Base-by-base conservation (phyloP, 228 moss, liverwort and hornwort species). In the Sphagnum fallax region DNA sequence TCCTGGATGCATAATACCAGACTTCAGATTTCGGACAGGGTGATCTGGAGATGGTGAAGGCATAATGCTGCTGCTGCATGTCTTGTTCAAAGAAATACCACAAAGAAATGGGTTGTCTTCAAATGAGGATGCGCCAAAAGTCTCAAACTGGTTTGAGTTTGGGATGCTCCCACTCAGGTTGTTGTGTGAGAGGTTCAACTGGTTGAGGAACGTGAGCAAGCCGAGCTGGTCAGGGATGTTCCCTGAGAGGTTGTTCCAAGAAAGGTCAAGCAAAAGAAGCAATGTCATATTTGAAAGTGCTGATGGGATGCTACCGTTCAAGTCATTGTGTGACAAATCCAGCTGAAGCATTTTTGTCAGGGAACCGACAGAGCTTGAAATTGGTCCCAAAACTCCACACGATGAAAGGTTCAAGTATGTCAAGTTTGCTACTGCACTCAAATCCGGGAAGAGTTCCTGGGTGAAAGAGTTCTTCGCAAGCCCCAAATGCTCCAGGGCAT, bases 241-340 rank as follows among this genome's bases (percentile, higher is more conserved):
- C 15, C 76, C 78, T 16, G 63, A 78, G 52, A 84, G 72, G 55
- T 78, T 76, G 70, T 84, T 81, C 49, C 66, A 73, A 69, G 81
- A 84, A 51, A 81, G 61, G 16, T 84, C 76, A 13, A 84, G 16
- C 13, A n/a, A 69, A 11, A 57, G 50, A 10, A 81, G 70, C 61
- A 14, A 13, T 48, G 71, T 57, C 48, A 18, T 65, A 13, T 52
- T 50, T 53, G 78, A 78, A 47, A 81, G 61, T 64, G n/a, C 50
- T 10, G 6, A 48, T 53, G 89, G 80, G 51, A 89, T 82, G 50
- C 67, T 67, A 8, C 80, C 92, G 50, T 73, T 83, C 53, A 92
- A 78, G 71, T 80, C 77, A 15, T 92, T 89, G 72, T 68, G 70
- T 10, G 89, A 92, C 9, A 85, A 61, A 79, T 87, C 87, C 66